Evolutionary conservation across 1,139 yeast species (phyloP), one percentile per base, ranked within the genome.

Genomic region (Debaryomyces robertsiae): DNA sequence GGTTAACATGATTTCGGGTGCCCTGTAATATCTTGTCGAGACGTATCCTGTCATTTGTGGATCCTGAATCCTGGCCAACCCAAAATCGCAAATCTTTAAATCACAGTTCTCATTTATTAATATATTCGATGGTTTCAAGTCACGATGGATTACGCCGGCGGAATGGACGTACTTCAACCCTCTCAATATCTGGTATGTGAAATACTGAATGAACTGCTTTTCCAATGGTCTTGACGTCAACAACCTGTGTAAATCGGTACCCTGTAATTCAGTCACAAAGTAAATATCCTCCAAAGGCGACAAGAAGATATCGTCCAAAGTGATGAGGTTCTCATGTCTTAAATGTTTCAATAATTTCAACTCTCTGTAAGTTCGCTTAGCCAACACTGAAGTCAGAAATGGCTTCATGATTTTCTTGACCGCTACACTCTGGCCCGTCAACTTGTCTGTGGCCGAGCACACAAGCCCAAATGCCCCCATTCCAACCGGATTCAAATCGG

Each of bases 401-500:
- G 99, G 98, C 62, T 90, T 93, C 96, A 93, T 88, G 52, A 93
- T 91, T 69, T 93, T 93, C 65, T 93, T 93, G 47, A 93, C 95
- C 32, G 99, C 99, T 36, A 94, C 98, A 54, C 86, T 88, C 63
- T 91, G 97, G 39, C 81, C 85, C 0, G 97, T 89, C 47, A 90
- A 75, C 56, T 85, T 88, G 65, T 93, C 98, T 42, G 84, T 80
- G 1, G 98, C 99, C 5, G 97, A 89, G 65, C 99, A 93, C 35
- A 93, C 99, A 29, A 93, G 78, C 6, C 98, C 98, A 60, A 93
- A 93, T 9, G 98, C 98, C 27, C 98, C 98, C 98, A 93, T 93
- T 1, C 98, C 98, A 38, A 93, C 97, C 3, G 98, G 98, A 57
- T 90, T 93, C 48, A 93, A 75, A 58, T 93, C 96, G 15, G 90